Evolutionary conservation across 139 green algal species (phyloP), one percentile per base, ranked within the genome.

Genomic region (Chlorella sp.): DNA sequence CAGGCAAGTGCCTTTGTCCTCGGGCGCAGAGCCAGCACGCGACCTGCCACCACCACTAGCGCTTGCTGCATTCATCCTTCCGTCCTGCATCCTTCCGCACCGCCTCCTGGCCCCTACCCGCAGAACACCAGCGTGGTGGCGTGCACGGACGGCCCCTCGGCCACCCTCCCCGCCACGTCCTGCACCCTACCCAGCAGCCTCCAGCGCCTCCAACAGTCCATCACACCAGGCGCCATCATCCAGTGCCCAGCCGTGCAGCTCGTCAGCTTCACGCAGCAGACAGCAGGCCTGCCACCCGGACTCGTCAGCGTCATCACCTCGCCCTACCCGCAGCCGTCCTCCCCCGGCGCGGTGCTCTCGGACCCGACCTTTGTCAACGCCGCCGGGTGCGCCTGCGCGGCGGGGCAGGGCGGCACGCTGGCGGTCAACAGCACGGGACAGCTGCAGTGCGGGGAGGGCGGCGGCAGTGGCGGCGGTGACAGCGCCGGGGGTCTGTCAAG

Each of bases 1-100:
- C 59, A 79, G 74, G 73, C 73, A 35, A 55, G 10, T 55, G 42
- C 17, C n/a, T n/a, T n/a, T n/a, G n/a, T n/a, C n/a, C n/a, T n/a
- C n/a, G n/a, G n/a, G n/a, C n/a, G n/a, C n/a, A n/a, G n/a, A n/a
- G n/a, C n/a, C n/a, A n/a, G n/a, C n/a, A n/a, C n/a, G n/a, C n/a
- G n/a, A n/a, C n/a, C n/a, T n/a, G n/a, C n/a, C n/a, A n/a, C n/a
- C n/a, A n/a, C n/a, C n/a, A n/a, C n/a, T n/a, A n/a, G n/a, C n/a
- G n/a, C n/a, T n/a, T n/a, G n/a, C n/a, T n/a, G n/a, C n/a, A n/a
- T n/a, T n/a, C n/a, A n/a, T n/a, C n/a, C n/a, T n/a, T n/a, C n/a
- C n/a, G n/a, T n/a, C n/a, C n/a, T n/a, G n/a, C n/a, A n/a, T n/a
- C n/a, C n/a, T n/a, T n/a, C n/a, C n/a, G n/a, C n/a, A n/a, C n/a